phyloP scores from a whole-genome alignment of 305 asterid species.

The Plantago lanceolata region DNA sequence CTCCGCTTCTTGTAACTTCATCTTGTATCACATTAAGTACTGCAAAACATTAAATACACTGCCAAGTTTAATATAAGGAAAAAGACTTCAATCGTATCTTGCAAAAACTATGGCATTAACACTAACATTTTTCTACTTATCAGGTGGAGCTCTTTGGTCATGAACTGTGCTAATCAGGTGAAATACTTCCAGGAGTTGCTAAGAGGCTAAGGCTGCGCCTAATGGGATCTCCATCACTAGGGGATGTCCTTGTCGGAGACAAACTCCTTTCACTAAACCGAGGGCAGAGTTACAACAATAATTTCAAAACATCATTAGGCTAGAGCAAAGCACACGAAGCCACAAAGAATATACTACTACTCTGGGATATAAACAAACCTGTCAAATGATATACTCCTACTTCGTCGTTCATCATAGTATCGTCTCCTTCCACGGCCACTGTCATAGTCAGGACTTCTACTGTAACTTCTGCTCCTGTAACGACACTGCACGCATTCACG shows the following conservation, averaged over 20 bases:
- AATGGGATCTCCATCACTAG: slow-evolving; percentile 13
- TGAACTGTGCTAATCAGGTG: slow-evolving; percentile 9
- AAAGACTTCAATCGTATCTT: neutral
- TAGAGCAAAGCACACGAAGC: neutral
- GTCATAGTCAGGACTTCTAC: slow-evolving; percentile 23
- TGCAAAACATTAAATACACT: slow-evolving; percentile 19
- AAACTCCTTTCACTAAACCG: slow-evolving; percentile 20
- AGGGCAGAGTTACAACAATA: slow-evolving; percentile 20
- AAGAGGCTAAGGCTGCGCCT: slow-evolving; percentile 14
- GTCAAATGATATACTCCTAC: slow-evolving; percentile 29
- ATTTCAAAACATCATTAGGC: neutral
- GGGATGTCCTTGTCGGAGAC: slow-evolving; percentile 26
- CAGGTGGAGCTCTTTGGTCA: slow-evolving; percentile 16
- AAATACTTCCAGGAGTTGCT: slow-evolving; percentile 10
- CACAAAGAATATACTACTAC: neutral
- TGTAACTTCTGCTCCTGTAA: slow-evolving; percentile 20
- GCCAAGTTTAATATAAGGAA: neutral
- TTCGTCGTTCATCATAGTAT: slow-evolving; percentile 16
- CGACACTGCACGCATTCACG: slow-evolving; percentile 13
- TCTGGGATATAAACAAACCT: slow-evolving; percentile 16
- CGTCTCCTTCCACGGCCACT: slow-evolving; percentile 16
- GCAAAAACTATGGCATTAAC: neutral
- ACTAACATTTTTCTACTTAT: neutral
- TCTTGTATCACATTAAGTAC: slow-evolving; percentile 9
- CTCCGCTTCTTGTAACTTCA: slow-evolving; percentile 10